Conservation (phyloP, 148 eudicot genomes). For the Amaranthus palmeri region DNA sequence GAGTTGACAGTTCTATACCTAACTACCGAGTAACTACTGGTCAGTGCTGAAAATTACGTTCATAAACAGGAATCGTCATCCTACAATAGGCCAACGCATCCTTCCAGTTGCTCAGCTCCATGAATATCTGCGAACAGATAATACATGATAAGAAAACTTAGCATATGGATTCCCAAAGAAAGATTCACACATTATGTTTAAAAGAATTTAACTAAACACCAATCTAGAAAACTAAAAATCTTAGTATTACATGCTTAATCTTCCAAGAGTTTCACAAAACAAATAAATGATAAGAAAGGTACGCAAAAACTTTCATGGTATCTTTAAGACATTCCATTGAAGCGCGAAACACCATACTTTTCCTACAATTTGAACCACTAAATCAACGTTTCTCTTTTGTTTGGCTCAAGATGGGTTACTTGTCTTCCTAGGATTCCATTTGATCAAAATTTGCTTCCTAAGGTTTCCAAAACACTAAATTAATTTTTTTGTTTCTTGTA, state of each 20-base stretch:
- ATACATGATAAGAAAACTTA: neutral
- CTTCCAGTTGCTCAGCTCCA: slow-evolving; percentile 79
- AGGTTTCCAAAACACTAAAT: no score
- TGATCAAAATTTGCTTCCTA: no score
- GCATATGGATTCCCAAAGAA: neutral
- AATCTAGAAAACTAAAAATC: neutral
- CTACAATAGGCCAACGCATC: slow-evolving; percentile 66
- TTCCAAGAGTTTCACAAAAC: neutral
- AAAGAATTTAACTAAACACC: neutral
- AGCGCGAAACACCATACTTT: no score
- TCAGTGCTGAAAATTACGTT: slow-evolving; percentile 45
- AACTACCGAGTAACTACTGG: neutral
- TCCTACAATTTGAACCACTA: no score
- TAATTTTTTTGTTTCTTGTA: no score
- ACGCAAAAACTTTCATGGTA: neutral
- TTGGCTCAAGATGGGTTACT: no score
- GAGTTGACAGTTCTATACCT: neutral
- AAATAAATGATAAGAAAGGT: neutral
- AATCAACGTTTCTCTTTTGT: no score
- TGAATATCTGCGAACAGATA: slow-evolving; percentile 44
- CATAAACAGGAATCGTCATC: slow-evolving; percentile 73
- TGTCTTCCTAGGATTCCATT: no score
- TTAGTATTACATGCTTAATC: neutral
- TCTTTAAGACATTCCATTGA: neutral
- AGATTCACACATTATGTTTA: neutral